Evolutionary conservation across 495 filamentous ascomycete species (phyloP).

Genomic region (Penicillium ucsense): DNA sequence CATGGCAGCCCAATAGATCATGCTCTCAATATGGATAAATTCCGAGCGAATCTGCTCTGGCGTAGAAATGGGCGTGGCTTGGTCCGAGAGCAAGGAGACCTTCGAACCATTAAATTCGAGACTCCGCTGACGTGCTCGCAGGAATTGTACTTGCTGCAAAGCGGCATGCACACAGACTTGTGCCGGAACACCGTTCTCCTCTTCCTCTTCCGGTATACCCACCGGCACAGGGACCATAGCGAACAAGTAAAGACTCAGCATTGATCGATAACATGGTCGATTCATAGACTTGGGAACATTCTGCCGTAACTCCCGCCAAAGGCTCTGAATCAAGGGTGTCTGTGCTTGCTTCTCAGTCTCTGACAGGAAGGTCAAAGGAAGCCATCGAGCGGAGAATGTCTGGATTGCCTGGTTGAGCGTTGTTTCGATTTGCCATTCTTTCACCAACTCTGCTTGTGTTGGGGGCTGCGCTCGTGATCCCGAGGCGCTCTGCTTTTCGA

Average conservation of each 20-base stretch:
- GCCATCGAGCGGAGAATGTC: conserved; percentile 12
- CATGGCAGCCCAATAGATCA: conserved; percentile 14
- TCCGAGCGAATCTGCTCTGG: conserved; percentile 7
- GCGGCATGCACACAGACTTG: conserved; percentile 12
- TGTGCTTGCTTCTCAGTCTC: not conserved
- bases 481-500: conserved; percentile 2
- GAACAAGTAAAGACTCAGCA: conserved; percentile 10
- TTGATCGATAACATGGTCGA: conserved; percentile 12
- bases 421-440: conserved; percentile 9
- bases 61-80: conserved; percentile 1
- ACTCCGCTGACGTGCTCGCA: conserved; percentile 10
- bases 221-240: conserved; percentile 10
- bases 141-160: conserved; percentile 10
- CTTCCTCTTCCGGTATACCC: conserved; percentile 11
- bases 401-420: conserved; percentile 8
- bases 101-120: conserved; percentile 14
- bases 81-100: conserved; percentile 6
- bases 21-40: conserved; percentile 10
- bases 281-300: conserved; percentile 7
- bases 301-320: conserved; percentile 9
- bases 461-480: not conserved
- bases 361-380: conserved; percentile 3
- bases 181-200: conserved; percentile 8
- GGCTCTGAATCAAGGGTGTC: conserved; percentile 5
- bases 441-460: conserved; percentile 3